These are phyloP conservation scores for Boletus sp. DNA, from an alignment of 768 basidiomycete genomes.

Conservation along the genomic window DNA sequence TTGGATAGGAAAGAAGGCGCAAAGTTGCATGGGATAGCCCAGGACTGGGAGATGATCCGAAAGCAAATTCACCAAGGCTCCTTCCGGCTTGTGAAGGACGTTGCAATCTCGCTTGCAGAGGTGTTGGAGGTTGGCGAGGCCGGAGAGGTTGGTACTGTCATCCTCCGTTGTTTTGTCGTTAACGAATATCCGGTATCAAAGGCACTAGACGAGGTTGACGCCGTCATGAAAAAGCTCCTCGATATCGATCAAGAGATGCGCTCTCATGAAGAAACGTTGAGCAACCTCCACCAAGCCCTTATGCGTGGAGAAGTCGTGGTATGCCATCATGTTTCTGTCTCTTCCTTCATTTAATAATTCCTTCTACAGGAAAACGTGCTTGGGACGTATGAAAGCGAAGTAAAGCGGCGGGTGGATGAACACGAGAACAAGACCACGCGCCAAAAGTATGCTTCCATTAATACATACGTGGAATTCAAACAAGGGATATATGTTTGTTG, in stretches of 20 bases:
- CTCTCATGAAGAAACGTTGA: constrained; percentile 51
- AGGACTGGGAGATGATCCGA: constrained; percentile 61
- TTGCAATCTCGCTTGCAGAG: constrained; percentile 61
- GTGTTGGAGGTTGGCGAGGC: constrained; percentile 51
- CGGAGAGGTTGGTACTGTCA: constrained; percentile 42
- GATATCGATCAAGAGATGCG: constrained; percentile 63
- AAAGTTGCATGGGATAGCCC: constrained; percentile 54
- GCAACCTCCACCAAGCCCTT: constrained; percentile 54
- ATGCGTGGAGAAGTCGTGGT: constrained; percentile 59
- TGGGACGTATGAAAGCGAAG: constrained; percentile 47
- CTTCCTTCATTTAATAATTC: not conserved
- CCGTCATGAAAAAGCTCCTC: constrained; percentile 62
- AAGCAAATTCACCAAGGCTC: constrained; percentile 43
- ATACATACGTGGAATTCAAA: constrained; percentile 59
- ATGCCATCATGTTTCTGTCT: constrained; percentile 21
- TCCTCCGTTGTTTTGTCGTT: not conserved
- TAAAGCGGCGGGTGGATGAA: constrained; percentile 39
- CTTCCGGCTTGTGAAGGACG: constrained; percentile 45
- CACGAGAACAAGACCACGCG: constrained; percentile 64
- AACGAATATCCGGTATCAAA: constrained; percentile 21
- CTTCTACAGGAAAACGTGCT: constrained; percentile 48
- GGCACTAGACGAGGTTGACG: constrained; percentile 60
- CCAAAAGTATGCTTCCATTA: constrained; percentile 71
- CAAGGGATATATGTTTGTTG: constrained; percentile 62
- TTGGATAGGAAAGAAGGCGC: constrained; percentile 48